A percentile compares a stretch with the other conserved stretches of the same genome.
Conservation (phyloP, 1,284 basidiomycete species). For the Ustilago trichophora region DNA sequence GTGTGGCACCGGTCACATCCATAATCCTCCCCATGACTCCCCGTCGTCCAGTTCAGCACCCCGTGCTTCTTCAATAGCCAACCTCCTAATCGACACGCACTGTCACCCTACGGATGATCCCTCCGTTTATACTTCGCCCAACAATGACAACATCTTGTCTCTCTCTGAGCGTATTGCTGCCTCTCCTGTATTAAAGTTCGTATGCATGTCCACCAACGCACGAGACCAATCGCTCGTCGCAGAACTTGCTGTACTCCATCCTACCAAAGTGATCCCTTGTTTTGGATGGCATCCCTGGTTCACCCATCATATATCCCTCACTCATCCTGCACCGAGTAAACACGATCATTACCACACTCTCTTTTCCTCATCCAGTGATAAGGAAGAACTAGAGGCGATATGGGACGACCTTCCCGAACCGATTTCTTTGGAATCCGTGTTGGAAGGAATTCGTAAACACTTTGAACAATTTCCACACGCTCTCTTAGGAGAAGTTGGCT, state of each 20-base stretch:
- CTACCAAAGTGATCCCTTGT: slow-evolving; percentile 41
- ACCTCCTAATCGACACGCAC: background rate
- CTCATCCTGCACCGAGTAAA: slow-evolving; percentile 24
- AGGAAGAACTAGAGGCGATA: slow-evolving; percentile 38
- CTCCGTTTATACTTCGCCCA: too few species aligned
- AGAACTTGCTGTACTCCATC: slow-evolving; percentile 26
- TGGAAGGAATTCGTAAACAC: slow-evolving; percentile 25
- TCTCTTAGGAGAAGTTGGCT: slow-evolving; percentile 60
- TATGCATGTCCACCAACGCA: slow-evolving; percentile 59
- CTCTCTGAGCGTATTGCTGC: slow-evolving; percentile 20
- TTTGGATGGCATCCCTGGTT: slow-evolving; percentile 64
- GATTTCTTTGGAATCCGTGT: slow-evolving; percentile 29
- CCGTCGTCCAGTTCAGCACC: too few species aligned
- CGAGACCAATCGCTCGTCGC: slow-evolving; percentile 56
- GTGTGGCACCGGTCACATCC: too few species aligned
- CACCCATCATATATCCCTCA: slow-evolving; percentile 52
- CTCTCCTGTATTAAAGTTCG: slow-evolving; percentile 21
- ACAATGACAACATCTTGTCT: too few species aligned
- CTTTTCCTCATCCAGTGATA: slow-evolving; percentile 2
- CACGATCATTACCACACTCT: slow-evolving; percentile 47
- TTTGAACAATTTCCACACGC: slow-evolving; percentile 50
- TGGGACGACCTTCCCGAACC: slow-evolving; percentile 52
- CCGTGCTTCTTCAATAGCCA: too few species aligned
- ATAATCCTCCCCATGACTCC: too few species aligned
- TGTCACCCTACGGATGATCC: background rate